A percentile compares a stretch with the other conserved stretches of the same genome.
These are phyloP conservation scores for Phytophthora sp. DNA, from an alignment of 352 stramenopile species.

Conservation along the genomic window DNA sequence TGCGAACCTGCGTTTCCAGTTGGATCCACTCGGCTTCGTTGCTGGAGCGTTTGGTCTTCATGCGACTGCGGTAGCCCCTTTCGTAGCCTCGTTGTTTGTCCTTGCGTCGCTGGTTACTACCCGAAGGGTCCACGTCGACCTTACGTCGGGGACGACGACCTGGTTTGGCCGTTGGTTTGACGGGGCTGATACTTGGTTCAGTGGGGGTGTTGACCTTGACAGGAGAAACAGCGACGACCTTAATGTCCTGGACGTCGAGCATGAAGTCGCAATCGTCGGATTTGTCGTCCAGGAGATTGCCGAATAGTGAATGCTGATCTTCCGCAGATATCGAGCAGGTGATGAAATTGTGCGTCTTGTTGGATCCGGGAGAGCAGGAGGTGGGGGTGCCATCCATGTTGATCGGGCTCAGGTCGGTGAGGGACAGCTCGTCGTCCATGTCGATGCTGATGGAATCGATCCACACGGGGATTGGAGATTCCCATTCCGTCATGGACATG, in stretches of 20 bases:
- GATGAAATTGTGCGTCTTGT: slow-evolving; percentile 15
- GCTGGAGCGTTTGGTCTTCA: slow-evolving; percentile 13
- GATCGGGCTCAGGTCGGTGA: slow-evolving; percentile 14
- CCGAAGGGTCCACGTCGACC: slow-evolving; percentile 12
- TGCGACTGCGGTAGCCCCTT: slow-evolving; percentile 37
- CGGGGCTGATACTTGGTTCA: slow-evolving; percentile 14
- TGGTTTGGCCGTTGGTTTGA: slow-evolving; percentile 22
- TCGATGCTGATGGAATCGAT: slow-evolving; percentile 39
- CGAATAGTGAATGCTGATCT: neutral
- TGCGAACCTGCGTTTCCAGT: slow-evolving; percentile 29
- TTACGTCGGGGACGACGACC: slow-evolving; percentile 15
- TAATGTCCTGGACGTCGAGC: slow-evolving; percentile 12
- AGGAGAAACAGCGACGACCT: slow-evolving; percentile 1
- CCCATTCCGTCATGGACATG: slow-evolving; percentile 31
- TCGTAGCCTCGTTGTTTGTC: slow-evolving; percentile 46
- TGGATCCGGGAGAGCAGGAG: slow-evolving; percentile 3
- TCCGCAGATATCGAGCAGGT: neutral
- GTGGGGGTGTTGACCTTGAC: slow-evolving; percentile 3
- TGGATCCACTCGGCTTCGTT: slow-evolving; percentile 33
- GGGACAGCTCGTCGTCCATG: slow-evolving; percentile 31
- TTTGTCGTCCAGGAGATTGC: slow-evolving; percentile 5
- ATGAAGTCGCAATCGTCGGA: neutral
- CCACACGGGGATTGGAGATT: slow-evolving; percentile 32
- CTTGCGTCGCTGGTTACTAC: slow-evolving; percentile 33
- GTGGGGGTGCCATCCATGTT: slow-evolving; percentile 8